A percentile compares a stretch with the other conserved stretches of the same genome.
Evolutionary conservation across 1,284 basidiomycete species (phyloP).

Genomic region (Pholiota adiposa): DNA sequence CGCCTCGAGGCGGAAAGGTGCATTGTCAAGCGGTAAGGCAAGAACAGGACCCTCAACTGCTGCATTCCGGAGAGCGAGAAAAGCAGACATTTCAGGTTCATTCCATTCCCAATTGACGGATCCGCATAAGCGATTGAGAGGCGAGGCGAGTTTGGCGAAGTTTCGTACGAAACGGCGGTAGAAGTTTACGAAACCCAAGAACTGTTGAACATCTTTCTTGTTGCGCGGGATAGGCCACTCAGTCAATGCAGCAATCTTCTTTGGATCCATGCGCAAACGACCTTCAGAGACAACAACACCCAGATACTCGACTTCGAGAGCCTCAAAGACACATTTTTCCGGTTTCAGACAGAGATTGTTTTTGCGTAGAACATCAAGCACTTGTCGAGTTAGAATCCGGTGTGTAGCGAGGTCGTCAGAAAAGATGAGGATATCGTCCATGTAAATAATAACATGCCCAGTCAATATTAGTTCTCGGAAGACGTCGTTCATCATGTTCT

Average conservation of each 20-base stretch:
- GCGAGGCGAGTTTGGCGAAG: background rate
- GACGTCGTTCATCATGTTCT: constrained; percentile 31
- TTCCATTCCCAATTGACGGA: constrained; percentile 5
- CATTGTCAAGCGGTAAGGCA: constrained; percentile 12
- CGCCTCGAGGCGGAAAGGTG: constrained; percentile 23
- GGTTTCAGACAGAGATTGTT: constrained; percentile 28
- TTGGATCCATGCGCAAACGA: constrained; percentile 32
- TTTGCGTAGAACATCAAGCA: constrained; percentile 21
- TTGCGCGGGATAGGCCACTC: constrained; percentile 31
- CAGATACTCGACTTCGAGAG: constrained; percentile 31
- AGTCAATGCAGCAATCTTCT: constrained; percentile 29
- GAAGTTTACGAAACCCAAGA: constrained; percentile 15
- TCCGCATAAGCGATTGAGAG: constrained; percentile 7
- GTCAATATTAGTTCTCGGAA: constrained; percentile 26
- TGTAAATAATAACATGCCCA: constrained; percentile 30
- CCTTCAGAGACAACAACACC: constrained; percentile 30
- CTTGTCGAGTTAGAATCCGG: background rate
- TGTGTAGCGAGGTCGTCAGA: constrained; percentile 25
- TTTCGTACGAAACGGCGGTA: constrained; percentile 12
- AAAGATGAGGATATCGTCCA: constrained; percentile 32
- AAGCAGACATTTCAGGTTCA: background rate
- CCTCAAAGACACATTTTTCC: constrained; percentile 34
- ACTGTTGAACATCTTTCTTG: constrained; percentile 23
- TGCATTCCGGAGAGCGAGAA: background rate
- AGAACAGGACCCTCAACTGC: constrained; percentile 19